phyloP scores from a whole-genome alignment of 129 eudicot species.

The Cynara cardunculus region DNA sequence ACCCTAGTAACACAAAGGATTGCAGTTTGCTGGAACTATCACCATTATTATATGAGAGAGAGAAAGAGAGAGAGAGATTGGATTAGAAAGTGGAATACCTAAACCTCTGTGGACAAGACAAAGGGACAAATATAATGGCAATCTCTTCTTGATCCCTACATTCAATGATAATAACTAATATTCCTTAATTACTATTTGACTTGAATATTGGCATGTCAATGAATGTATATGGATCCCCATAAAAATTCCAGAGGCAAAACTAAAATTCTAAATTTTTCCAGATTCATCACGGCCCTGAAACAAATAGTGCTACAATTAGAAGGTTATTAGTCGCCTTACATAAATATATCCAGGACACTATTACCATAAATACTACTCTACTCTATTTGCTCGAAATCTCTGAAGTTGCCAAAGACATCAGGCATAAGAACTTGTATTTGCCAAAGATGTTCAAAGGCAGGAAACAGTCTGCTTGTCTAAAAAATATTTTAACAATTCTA shows the following conservation, averaged over 20 bases:
- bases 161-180: background rate
- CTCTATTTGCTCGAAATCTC: background rate
- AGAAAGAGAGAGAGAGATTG: background rate
- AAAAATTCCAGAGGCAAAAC: background rate
- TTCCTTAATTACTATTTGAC: background rate
- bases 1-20: background rate
- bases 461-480: background rate
- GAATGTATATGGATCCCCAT: background rate
- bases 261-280: background rate
- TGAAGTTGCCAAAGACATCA: background rate
- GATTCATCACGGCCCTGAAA: background rate
- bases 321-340: background rate
- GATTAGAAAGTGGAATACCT: background rate
- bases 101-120: background rate
- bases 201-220: background rate
- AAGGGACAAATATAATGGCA: background rate
- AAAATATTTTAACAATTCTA: background rate
- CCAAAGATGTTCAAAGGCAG: background rate
- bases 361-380: background rate
- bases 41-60: background rate
- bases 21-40: background rate
- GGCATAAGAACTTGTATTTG: background rate
- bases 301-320: background rate
- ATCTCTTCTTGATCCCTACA: background rate
- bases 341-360: background rate